A percentile compares a stretch with the other conserved stretches of the same genome.
phyloP scores from a whole-genome alignment of 176 grass and related monocot genomes.

The Ananas comosus region DNA sequence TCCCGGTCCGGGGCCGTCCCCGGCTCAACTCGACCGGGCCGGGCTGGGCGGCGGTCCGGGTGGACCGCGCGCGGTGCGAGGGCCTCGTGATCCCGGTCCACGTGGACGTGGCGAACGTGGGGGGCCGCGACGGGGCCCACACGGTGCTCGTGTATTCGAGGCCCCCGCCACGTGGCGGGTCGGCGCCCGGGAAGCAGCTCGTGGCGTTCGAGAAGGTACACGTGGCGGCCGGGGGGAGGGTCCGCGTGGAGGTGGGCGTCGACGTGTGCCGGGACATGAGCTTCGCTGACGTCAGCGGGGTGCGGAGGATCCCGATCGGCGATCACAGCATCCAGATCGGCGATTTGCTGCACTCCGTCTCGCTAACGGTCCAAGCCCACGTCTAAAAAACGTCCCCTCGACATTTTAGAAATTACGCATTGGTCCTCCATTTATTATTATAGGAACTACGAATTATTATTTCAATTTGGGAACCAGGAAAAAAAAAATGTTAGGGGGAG shows the following conservation, averaged over 20 bases:
- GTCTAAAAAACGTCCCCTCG: too few species aligned
- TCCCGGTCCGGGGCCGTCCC: constrained; percentile 36
- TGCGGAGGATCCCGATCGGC: constrained; percentile 47
- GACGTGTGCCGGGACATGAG: constrained; percentile 53
- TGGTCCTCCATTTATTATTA: too few species aligned
- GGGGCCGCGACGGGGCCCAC: constrained; percentile 56
- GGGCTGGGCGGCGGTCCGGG: constrained; percentile 25
- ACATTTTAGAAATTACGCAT: too few species aligned
- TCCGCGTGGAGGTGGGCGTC: constrained; percentile 44
- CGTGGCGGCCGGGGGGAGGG: constrained; percentile 30
- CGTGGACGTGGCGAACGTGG: constrained; percentile 50
- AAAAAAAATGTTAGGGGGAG: too few species aligned
- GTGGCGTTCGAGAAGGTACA: constrained; percentile 85
- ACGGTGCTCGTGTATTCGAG: constrained; percentile 49
- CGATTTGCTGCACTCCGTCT: constrained; percentile 46
- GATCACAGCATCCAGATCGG: constrained; percentile 51
- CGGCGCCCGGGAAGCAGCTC: constrained; percentile 34
- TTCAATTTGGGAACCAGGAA: too few species aligned
- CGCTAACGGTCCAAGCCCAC: background rate
- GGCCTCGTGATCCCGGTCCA: constrained; percentile 46
- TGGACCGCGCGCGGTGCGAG: constrained; percentile 43
- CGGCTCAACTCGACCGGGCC: constrained; percentile 13
- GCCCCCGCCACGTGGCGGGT: constrained; percentile 22
- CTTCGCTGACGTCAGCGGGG: constrained; percentile 31
- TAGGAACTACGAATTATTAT: too few species aligned